Conservation (phyloP, 306 rosid genomes). For the Prunus persica region Prunus_persica_NCBIv2 NC_034009.1:29775501-29776000, state of each 20-base stretch:
- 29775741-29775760: constrained; percentile 60
- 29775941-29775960: constrained; percentile 25
- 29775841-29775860: constrained; percentile 65
- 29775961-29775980: constrained; percentile 10
- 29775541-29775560: constrained; percentile 53
- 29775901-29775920: constrained; percentile 69
- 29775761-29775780: constrained; percentile 71
- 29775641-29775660: constrained; percentile 65
- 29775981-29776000: neutral
- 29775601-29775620: constrained; percentile 62
- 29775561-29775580: constrained; percentile 48
- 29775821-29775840: constrained; percentile 50
- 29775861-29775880: constrained; percentile 42
- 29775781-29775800: constrained; percentile 43
- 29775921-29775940: constrained; percentile 11
- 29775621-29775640: constrained; percentile 58
- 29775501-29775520: constrained; percentile 56
- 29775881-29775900: constrained; percentile 58
- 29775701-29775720: constrained; percentile 74
- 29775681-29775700: constrained; percentile 71
- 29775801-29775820: constrained; percentile 47
- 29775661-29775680: constrained; percentile 40
- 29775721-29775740: constrained; percentile 60
- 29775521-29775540: constrained; percentile 55
- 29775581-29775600: constrained; percentile 52